Percentiles rank a stretch among this genome's conserved stretches.
Conservation (phyloP, 129 eudicot genomes). For the Pseudognaphalium luteoalbum region DNA sequence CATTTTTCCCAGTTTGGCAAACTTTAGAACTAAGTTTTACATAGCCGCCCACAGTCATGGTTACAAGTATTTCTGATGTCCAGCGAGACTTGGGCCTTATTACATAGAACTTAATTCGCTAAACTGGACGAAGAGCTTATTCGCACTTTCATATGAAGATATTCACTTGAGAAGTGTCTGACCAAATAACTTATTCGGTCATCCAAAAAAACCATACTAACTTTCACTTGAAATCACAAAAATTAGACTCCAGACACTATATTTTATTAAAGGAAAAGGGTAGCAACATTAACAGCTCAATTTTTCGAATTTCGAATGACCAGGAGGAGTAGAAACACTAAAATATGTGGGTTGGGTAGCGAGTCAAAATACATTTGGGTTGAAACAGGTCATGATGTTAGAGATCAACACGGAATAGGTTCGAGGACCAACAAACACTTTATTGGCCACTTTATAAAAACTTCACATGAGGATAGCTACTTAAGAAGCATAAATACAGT, state of each 20-base stretch:
- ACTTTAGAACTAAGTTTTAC: background rate
- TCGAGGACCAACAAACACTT: background rate
- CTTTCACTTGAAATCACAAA: background rate
- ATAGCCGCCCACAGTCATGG: background rate
- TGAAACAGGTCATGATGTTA: background rate
- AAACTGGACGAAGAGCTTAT: too few relatives aligned
- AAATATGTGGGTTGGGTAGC: background rate
- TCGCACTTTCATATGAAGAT: too few relatives aligned
- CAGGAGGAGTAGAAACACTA: background rate
- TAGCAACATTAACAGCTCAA: background rate
- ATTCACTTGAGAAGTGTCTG: too few relatives aligned
- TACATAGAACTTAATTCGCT: too few relatives aligned
- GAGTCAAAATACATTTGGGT: background rate
- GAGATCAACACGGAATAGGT: background rate
- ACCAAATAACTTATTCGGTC: too few relatives aligned
- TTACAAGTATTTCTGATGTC: background rate
- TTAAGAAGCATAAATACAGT: background rate
- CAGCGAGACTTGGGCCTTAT: too few relatives aligned
- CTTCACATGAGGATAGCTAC: background rate
- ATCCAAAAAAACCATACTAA: too few relatives aligned
- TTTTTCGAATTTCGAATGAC: background rate
- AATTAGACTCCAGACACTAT: background rate
- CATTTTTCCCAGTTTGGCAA: background rate
- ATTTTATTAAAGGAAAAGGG: background rate
- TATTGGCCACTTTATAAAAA: background rate